Evolutionary conservation across 2,329 filamentous ascomycete species (phyloP), one percentile per base, ranked within the genome.

Genomic region (Penicillium sp.): DNA sequence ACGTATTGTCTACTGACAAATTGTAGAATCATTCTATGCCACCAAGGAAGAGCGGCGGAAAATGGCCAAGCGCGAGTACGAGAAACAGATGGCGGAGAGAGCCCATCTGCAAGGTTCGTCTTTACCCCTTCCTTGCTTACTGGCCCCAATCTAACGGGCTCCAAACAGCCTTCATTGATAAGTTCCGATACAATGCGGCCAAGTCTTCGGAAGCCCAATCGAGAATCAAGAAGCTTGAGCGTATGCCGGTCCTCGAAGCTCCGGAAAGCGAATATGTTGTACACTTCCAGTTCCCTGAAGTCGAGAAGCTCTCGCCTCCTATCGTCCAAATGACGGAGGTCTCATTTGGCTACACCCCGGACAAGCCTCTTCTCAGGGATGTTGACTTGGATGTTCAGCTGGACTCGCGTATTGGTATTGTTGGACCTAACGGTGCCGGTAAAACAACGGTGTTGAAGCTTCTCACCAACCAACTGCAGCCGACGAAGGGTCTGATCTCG

Each of bases 141-240:
- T 42, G 0, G 29, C 4, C 42, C 16, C 39, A 49, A 16, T 26
- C 52, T 60, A 45, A 64, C 46, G 6, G 26, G 24, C 18, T 18
- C 23, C 16, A 44, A 33, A 33, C 12, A 75, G 87, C 90, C 26
- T 99, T 99, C 75, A 99, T 99, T 76, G 94, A 99, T 82, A 99
- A 99, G 77, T 99, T 99, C 82, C 86, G 94, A 48, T 99, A 99
- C 82, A 99, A 99, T 70, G 94, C 94, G 26, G 94, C 93, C 67
- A 99, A 99, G 74, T 96, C 94, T 0, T 96, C 93, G 8, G 94
- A 99, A 79, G 94, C 94, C 1, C 94, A 99, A 70, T 97, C 93
- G 0, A 87, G 94, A 67, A 97, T 99, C 83, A 99, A 99, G 82
- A 99, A 99, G 72, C 80, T 99, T 57, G 95, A 99, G 74, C 90